Conservation (phyloP, 495 filamentous ascomycete genomes). For the Hypoxylon fuscum region DNA sequence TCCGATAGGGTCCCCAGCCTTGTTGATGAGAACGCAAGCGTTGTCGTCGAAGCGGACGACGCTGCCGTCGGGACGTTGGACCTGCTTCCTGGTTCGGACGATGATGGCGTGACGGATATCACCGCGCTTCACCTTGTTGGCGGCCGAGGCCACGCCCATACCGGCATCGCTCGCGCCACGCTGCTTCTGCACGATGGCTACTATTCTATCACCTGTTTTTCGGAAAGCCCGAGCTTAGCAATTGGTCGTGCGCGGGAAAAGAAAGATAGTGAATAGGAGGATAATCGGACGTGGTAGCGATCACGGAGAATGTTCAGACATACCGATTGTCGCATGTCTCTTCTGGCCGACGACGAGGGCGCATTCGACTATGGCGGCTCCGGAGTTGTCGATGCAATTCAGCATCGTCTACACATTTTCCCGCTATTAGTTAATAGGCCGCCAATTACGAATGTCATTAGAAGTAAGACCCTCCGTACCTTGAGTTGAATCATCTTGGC, state of each 20-base stretch:
- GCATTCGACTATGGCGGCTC: slow-evolving; percentile 97
- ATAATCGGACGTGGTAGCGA: background rate
- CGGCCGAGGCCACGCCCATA: slow-evolving; percentile 67
- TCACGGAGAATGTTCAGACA: slow-evolving; percentile 31
- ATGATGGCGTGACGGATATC: slow-evolving; percentile 97
- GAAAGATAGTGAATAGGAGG: too few relatives aligned
- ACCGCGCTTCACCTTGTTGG: slow-evolving; percentile 93
- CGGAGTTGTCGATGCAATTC: slow-evolving; percentile 99
- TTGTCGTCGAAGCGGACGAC: slow-evolving; percentile 96
- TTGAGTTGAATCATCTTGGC: slow-evolving; percentile 97
- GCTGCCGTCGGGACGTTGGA: slow-evolving; percentile 85
- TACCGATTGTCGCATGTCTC: slow-evolving; percentile 89
- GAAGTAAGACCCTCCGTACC: slow-evolving; percentile 59
- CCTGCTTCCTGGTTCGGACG: slow-evolving; percentile 87
- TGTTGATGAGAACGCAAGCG: slow-evolving; percentile 97
- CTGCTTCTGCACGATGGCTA: slow-evolving; percentile 97
- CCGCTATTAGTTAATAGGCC: slow-evolving; percentile 26
- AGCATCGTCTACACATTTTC: slow-evolving; percentile 80
- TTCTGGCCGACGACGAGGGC: slow-evolving; percentile 92
- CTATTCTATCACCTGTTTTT: slow-evolving; percentile 86
- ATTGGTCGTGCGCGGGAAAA: background rate
- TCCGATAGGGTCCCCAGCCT: slow-evolving; percentile 94
- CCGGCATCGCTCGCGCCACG: slow-evolving; percentile 65
- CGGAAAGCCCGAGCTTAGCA: background rate
- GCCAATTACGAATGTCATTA: too few relatives aligned